phyloP scores from a whole-genome alignment of 352 stramenopile species.

The Phytophthora citricola region DNA sequence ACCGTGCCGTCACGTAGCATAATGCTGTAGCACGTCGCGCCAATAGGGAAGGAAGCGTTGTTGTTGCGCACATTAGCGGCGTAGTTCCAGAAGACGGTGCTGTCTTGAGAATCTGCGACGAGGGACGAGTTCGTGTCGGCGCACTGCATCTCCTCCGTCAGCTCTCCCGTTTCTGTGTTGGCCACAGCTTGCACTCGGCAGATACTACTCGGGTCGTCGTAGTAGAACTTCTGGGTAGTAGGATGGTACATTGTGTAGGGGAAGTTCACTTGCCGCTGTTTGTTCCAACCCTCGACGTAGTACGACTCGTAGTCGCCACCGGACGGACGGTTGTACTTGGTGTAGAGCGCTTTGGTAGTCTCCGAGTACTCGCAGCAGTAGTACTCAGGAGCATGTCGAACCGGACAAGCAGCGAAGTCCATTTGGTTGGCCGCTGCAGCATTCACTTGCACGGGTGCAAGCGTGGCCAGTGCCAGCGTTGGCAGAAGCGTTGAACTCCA shows the following conservation, averaged over 20 bases:
- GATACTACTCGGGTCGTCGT: slow-evolving; percentile 36
- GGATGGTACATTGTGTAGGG: slow-evolving; percentile 45
- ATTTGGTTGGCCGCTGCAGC: slow-evolving; percentile 30
- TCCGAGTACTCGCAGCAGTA: slow-evolving; percentile 47
- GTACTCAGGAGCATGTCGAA: slow-evolving; percentile 41
- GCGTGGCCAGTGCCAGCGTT: slow-evolving; percentile 11
- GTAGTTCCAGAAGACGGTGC: slow-evolving; percentile 50
- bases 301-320: slow-evolving; percentile 40
- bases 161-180: slow-evolving; percentile 24
- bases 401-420: slow-evolving; percentile 42
- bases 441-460: slow-evolving; percentile 12
- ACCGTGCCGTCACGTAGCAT: slow-evolving; percentile 38
- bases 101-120: slow-evolving; percentile 33
- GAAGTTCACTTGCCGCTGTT: slow-evolving; percentile 45
- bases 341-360: slow-evolving; percentile 37
- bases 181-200: slow-evolving; percentile 39
- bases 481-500: slow-evolving; percentile 17
- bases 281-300: slow-evolving; percentile 42
- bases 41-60: slow-evolving; percentile 55
- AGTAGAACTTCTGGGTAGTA: slow-evolving; percentile 39
- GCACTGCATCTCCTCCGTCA: slow-evolving; percentile 45
- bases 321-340: slow-evolving; percentile 38
- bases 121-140: slow-evolving; percentile 39
- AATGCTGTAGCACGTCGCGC: slow-evolving; percentile 43
- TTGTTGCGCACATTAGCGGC: slow-evolving; percentile 51